phyloP scores from a whole-genome alignment of 371 early-diverging fungal species.

The Basidiobolus meristosporus region DNA sequence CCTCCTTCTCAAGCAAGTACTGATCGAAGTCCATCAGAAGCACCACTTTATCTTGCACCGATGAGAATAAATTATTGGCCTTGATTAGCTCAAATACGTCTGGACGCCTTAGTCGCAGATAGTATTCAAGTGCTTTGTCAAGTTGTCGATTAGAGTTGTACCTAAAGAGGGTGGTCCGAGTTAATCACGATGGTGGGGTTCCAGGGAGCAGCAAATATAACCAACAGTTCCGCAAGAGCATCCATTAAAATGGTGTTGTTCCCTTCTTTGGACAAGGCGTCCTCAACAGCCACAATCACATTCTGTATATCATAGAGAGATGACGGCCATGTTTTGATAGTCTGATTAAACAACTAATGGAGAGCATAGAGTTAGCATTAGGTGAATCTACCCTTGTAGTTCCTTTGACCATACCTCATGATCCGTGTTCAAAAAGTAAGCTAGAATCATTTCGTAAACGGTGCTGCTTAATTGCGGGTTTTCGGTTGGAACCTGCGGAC shows the following conservation, averaged over 20 bases:
- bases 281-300: slow-evolving; percentile 61
- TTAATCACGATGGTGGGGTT: background rate
- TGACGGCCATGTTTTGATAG: slow-evolving; percentile 61
- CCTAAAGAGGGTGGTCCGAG: slow-evolving; percentile 9
- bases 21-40: slow-evolving; percentile 73
- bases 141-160: slow-evolving; percentile 45
- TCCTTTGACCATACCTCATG: slow-evolving; percentile 16
- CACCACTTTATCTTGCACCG: slow-evolving; percentile 51
- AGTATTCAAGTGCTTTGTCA: slow-evolving; percentile 64
- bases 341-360: slow-evolving; percentile 20
- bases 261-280: slow-evolving; percentile 24
- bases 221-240: slow-evolving; percentile 59
- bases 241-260: slow-evolving; percentile 35
- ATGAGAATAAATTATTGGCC: slow-evolving; percentile 57
- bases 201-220: background rate
- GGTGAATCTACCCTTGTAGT: background rate
- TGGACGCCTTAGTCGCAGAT: slow-evolving; percentile 43
- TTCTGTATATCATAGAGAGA: slow-evolving; percentile 45
- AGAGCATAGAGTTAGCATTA: background rate
- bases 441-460: slow-evolving; percentile 76
- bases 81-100: slow-evolving; percentile 56
- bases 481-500: slow-evolving; percentile 57
- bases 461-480: slow-evolving; percentile 54
- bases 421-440: slow-evolving; percentile 39
- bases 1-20: slow-evolving; percentile 4